Evolutionary conservation across 495 filamentous ascomycete genomes (phyloP), one percentile per base, ranked within the genome.

Genomic region (Neurospora sp.): DNA sequence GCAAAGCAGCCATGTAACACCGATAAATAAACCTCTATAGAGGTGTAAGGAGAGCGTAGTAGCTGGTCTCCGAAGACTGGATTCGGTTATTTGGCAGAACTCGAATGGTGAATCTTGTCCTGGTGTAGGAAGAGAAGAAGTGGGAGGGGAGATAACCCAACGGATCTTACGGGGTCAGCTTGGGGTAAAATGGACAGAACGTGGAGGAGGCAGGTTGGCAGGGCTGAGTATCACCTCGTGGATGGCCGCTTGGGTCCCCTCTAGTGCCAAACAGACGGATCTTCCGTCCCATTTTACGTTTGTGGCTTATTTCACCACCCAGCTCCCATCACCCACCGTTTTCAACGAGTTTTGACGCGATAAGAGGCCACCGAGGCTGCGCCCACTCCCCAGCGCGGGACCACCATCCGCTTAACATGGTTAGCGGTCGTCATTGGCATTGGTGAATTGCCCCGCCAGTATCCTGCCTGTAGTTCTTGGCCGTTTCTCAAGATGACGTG

Each of bases 401-500:
- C 53, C 27, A 65, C 11, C 27, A 35, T 37, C 14, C 27, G 14
- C 53, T 65, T 3, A 18, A 18, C 27, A 18, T 65, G 27, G 27
- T 35, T 65, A 65, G 53, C 53, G 53, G 53, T 65, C 27, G 53
- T 65, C 53, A 65, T 65, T 65, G 12, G 53, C 12, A 65, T 65
- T 65, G 53, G 14, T 35, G 53, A 27, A 4, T 65, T 39, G 35
- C 41, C 59, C 71, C 70, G 70, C 70, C 70, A 72, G 71, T 40
- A 46, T 72, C 40, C 68, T 71, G 53, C 22, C 22, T 31, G 22
- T 53, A 31, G 53, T 31, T 61, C 22, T 6, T 65, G 6, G 35
- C 53, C 53, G 27, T 65, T 35, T 48, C 35, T 38, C 31, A 18
- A 48, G 70, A 74, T 72, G 73, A 74, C 73, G 73, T 74, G 73